These are phyloP conservation scores for Limonium bicolor DNA, from an alignment of 148 eudicot species.

Conservation along the genomic window DNA sequence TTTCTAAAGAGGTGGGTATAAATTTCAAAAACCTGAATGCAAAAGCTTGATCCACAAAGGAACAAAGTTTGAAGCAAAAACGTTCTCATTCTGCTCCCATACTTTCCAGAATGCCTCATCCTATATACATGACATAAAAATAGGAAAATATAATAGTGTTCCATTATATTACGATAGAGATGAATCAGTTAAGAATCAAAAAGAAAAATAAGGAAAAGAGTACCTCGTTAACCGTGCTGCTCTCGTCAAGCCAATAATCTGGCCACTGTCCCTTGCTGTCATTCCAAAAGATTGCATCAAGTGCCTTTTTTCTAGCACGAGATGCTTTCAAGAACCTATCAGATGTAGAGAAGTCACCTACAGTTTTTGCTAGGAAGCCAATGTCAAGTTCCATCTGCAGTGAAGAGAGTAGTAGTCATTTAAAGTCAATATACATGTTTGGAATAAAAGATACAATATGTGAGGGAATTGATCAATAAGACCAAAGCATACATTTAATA, in stretches of 20 bases:
- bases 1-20: too few relatives aligned
- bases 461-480: too few relatives aligned
- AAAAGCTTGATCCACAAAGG: slow-evolving; percentile 68
- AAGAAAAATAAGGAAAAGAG: too few relatives aligned
- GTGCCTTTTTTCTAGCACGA: slow-evolving; percentile 44
- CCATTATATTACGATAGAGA: too few relatives aligned
- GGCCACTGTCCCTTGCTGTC: slow-evolving; percentile 78
- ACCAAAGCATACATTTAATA: slow-evolving; percentile 57
- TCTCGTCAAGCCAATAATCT: slow-evolving; percentile 61
- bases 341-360: slow-evolving; percentile 29
- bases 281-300: slow-evolving; percentile 66
- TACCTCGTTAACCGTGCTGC: too few relatives aligned
- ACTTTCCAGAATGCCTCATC: slow-evolving; percentile 22
- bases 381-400: slow-evolving; percentile 92
- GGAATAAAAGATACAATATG: too few relatives aligned
- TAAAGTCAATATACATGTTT: too few relatives aligned
- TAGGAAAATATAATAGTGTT: too few relatives aligned
- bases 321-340: slow-evolving; percentile 35
- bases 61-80: slow-evolving; percentile 71
- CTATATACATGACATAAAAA: too few relatives aligned
- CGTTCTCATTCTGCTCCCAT: slow-evolving; percentile 55
- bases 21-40: slow-evolving; percentile 50
- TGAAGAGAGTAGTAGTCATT: background rate
- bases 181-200: too few relatives aligned
- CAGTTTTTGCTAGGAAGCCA: slow-evolving; percentile 40